Evolutionary conservation across 495 filamentous ascomycete species (phyloP).

Genomic region (Trichocladium antarcticum): DNA sequence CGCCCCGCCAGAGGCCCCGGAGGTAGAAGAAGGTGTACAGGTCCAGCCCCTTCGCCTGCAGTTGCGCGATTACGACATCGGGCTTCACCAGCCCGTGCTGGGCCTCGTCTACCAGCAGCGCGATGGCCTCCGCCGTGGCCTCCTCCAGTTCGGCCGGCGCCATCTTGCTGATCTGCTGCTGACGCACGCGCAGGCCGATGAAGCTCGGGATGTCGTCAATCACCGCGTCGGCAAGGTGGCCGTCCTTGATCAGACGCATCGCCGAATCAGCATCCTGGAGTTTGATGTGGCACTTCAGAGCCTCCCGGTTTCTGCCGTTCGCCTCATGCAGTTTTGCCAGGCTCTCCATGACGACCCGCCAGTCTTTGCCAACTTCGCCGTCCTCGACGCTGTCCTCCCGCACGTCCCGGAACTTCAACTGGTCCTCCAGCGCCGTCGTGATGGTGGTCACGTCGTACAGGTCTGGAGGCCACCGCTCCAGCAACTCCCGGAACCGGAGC

Average conservation of each 20-base stretch:
- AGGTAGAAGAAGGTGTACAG: constrained; percentile 92
- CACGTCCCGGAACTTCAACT: constrained; percentile 57
- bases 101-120: constrained; percentile 80
- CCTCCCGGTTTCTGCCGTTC: constrained; percentile 66
- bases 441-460: constrained; percentile 66
- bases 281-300: constrained; percentile 75
- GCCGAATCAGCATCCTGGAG: constrained; percentile 84
- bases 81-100: constrained; percentile 77
- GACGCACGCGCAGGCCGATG: constrained; percentile 72
- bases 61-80: constrained; percentile 62
- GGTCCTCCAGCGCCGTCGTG: constrained; percentile 58
- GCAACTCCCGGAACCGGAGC: constrained; percentile 57
- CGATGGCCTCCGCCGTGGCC: constrained; percentile 66
- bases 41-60: constrained; percentile 43
- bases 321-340: constrained; percentile 76
- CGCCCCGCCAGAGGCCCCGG: constrained; percentile 68
- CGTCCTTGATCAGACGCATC: constrained; percentile 71
- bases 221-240: constrained; percentile 73
- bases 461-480: constrained; percentile 75
- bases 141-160: constrained; percentile 61
- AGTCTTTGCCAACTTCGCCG: constrained; percentile 57
- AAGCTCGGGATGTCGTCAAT: constrained; percentile 82
- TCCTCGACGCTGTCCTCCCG: constrained; percentile 57
- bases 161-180: constrained; percentile 56
- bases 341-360: constrained; percentile 71